Evolutionary conservation across 495 filamentous ascomycete species (phyloP), one percentile per base, ranked within the genome.

Genomic region (Pseudoneurospora amorphoporcata): DNA sequence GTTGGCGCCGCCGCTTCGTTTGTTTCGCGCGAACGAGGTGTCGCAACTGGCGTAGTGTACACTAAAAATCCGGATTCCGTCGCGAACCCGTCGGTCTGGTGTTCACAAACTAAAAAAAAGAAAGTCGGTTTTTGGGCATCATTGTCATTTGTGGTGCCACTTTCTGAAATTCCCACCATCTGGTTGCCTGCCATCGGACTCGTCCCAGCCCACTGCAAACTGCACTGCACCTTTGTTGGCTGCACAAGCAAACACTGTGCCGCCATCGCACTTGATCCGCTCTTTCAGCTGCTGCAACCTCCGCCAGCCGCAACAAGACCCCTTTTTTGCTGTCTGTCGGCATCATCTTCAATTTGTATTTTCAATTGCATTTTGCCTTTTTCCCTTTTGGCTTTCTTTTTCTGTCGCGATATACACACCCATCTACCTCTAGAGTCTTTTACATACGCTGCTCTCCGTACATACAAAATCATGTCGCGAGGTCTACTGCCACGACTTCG

Each of bases 401-500:
- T 2, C 16, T 17, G 0, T 65, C 29, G 29, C 53, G 29, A 65
- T 37, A 35, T 17, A 35, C 6, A 61, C n/a, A n/a, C n/a, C n/a
- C n/a, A n/a, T n/a, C 29, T 2, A 23, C 53, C 35, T 35, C 53
- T 29, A 58, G 47, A 58, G 19, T 29, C 47, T 8, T 40, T 40
- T 12, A 40, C 4, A 35, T 17, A 65, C 5, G 16, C 0, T 0
- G 2, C 29, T 65, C 53, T 16, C 29, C 6, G 29, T 61, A 61
- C 29, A 65, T 37, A 53, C 45, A 53, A 37, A 37, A 37, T 65
- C 53, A 65, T 65, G 53, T 35, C 53, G 29, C 53, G 53, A 65
- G 53, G 53, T 65, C 53, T 65, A 58, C 47, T 58, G 17, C 47
- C 19, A 35, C 72, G 76, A 73, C 76, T 77, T 23, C 75, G 78